Evolutionary conservation across 768 basidiomycete genomes (phyloP).

Genomic region (Strobilomyces echinocephalus): DNA sequence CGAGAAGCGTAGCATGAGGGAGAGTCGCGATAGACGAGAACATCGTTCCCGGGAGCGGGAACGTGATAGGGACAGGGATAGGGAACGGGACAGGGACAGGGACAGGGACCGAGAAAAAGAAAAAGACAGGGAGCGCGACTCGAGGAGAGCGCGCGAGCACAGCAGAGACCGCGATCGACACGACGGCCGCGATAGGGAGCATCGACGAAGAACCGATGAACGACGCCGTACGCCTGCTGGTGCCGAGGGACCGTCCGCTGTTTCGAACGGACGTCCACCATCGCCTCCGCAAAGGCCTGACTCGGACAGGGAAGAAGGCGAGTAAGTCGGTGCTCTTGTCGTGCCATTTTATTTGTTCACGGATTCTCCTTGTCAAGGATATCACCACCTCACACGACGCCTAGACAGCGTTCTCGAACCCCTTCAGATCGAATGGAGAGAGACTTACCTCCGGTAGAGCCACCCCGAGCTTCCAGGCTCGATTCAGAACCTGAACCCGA

Average conservation of each 20-base stretch:
- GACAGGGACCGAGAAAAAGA: conserved; percentile 35
- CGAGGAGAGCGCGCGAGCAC: conserved; percentile 30
- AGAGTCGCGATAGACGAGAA: conserved; percentile 34
- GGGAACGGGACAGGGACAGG: conserved; percentile 35
- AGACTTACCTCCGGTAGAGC: conserved; percentile 18
- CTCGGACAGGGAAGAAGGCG: conserved; percentile 84
- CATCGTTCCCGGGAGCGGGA: conserved; percentile 36
- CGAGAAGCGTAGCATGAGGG: conserved; percentile 38
- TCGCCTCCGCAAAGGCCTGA: conserved; percentile 29
- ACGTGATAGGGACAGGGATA: too few species aligned
- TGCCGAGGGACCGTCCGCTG: conserved; percentile 5
- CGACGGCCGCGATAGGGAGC: conserved; percentile 24
- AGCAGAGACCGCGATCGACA: conserved; percentile 27
- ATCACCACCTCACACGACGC: conserved; percentile 55
- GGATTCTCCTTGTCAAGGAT: conserved; percentile 42
- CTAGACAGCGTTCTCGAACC: conserved; percentile 20
- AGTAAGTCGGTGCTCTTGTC: conserved; percentile 57
- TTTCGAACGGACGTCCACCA: conserved; percentile 21
- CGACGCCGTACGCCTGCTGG: conserved; percentile 20
- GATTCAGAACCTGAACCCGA: conserved; percentile 38
- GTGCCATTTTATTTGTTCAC: conserved; percentile 10
- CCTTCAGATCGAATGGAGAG: conserved; percentile 20
- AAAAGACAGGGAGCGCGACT: conserved; percentile 32
- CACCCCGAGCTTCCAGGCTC: conserved; percentile 14
- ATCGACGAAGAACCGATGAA: conserved; percentile 31